Evolutionary conservation across 2,329 filamentous ascomycete genomes (phyloP).

Genomic region (Clarireedia monteithiana): DNA sequence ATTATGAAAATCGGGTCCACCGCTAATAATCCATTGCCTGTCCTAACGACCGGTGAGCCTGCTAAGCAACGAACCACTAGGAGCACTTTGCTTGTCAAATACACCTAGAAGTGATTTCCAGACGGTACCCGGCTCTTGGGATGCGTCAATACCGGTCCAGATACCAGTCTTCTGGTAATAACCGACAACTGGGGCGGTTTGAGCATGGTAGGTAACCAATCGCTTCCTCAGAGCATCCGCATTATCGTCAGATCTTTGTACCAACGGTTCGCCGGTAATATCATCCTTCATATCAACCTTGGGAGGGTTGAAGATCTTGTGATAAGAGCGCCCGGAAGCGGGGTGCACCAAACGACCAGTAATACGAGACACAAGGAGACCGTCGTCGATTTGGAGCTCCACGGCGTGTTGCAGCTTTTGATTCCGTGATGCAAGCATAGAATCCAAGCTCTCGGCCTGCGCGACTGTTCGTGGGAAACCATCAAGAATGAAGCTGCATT

Average conservation of each 20-base stretch:
- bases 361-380: conserved; percentile 87
- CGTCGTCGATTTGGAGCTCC: conserved; percentile 94
- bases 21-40: not conserved
- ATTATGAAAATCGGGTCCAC: conserved; percentile 24
- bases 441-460: conserved; percentile 89
- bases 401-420: conserved; percentile 90
- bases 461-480: conserved; percentile 96
- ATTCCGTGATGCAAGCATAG: conserved; percentile 72
- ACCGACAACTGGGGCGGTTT: conserved; percentile 84
- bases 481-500: conserved; percentile 86
- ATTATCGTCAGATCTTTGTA: conserved; percentile 96
- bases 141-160: conserved; percentile 92
- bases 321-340: conserved; percentile 91
- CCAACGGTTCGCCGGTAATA: conserved; percentile 88
- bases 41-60: conserved; percentile 28
- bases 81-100: conserved; percentile 54
- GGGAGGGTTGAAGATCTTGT: conserved; percentile 98
- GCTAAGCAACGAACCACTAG: conserved; percentile 25
- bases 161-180: conserved; percentile 98
- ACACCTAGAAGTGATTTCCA: conserved; percentile 89
- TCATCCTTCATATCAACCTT: conserved; percentile 94
- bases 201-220: conserved; percentile 83
- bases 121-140: conserved; percentile 89
- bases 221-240: conserved; percentile 94
- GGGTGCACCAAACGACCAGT: conserved; percentile 94